Conservation (phyloP, 2,329 filamentous ascomycete species). For the Fusarium dimerum region DNA sequence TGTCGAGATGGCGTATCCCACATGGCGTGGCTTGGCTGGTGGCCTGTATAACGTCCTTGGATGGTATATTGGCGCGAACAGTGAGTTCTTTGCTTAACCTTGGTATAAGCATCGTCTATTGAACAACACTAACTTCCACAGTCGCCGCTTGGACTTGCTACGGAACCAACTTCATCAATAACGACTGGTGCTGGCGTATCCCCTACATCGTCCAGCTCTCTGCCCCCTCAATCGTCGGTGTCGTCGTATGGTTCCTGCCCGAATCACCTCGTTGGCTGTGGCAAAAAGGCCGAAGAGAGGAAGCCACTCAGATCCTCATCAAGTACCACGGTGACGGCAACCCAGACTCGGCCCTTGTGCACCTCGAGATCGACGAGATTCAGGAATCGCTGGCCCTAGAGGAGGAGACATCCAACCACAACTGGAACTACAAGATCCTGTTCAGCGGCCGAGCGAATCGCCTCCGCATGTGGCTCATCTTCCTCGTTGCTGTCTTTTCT, state of each 20-base stretch:
- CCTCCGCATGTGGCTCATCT: conserved; percentile 3
- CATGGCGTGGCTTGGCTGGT: conserved; percentile 24
- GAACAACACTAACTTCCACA: too few species aligned
- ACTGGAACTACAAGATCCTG: conserved; percentile 4
- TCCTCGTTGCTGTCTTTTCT: conserved; percentile 1
- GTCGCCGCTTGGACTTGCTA: conserved; percentile 43
- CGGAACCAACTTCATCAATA: conserved; percentile 44
- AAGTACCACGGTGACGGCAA: conserved; percentile 15
- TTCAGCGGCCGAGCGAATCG: neutral
- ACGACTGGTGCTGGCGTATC: conserved; percentile 50
- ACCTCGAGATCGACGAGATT: conserved; percentile 3
- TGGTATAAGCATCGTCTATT: too few species aligned
- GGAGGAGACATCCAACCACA: neutral
- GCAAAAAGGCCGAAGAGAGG: neutral
- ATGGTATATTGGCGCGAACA: conserved; percentile 1
- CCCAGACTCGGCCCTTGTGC: neutral
- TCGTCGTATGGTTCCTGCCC: conserved; percentile 42
- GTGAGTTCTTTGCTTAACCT: too few species aligned
- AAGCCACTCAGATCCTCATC: conserved; percentile 9
- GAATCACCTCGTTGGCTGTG: conserved; percentile 21
- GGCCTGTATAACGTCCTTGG: conserved; percentile 20
- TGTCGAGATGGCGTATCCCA: conserved; percentile 27
- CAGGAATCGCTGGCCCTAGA: neutral
- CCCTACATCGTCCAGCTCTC: conserved; percentile 46
- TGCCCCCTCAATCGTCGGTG: conserved; percentile 43